Conservation (phyloP, 139 green algal genomes). For the Microglena sp. region DNA sequence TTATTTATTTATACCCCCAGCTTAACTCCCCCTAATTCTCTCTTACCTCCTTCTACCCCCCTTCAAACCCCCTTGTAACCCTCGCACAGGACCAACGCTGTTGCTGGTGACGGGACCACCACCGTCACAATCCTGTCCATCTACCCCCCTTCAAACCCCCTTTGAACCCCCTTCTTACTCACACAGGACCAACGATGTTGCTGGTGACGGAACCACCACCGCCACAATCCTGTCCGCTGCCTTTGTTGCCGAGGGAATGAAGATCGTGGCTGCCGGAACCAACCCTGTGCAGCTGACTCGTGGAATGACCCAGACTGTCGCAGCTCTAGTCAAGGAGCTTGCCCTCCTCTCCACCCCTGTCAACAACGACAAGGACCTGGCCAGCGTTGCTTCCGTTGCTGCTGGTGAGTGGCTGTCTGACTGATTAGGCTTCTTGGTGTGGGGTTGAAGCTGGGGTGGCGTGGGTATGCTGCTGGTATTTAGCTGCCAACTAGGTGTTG, state of each 20-base stretch:
- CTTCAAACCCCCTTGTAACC: too few relatives aligned
- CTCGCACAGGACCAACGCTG: too few relatives aligned
- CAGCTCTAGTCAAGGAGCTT: slow-evolving; percentile 77
- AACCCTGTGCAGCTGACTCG: slow-evolving; percentile 93
- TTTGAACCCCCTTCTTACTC: too few relatives aligned
- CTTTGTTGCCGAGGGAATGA: slow-evolving; percentile 83
- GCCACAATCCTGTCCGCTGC: slow-evolving; percentile 93
- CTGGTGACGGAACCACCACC: slow-evolving; percentile 97
- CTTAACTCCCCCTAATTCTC: too few relatives aligned
- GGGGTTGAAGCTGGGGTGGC: too few relatives aligned
- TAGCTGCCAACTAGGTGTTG: too few relatives aligned
- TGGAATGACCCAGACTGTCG: slow-evolving; percentile 85
- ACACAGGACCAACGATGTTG: slow-evolving; percentile 95
- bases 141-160: too few relatives aligned
- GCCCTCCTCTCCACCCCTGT: slow-evolving; percentile 66
- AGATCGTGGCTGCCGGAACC: slow-evolving; percentile 65
- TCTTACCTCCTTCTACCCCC: too few relatives aligned
- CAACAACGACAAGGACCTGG: slow-evolving; percentile 60
- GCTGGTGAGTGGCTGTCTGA: slow-evolving; percentile 52
- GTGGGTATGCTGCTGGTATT: too few relatives aligned
- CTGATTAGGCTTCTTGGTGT: slow-evolving; percentile 1
- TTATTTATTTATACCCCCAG: too few relatives aligned
- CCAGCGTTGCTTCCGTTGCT: slow-evolving; percentile 91
- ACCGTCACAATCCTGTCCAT: too few relatives aligned
- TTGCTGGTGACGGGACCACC: too few relatives aligned